Evolutionary conservation across 2,329 filamentous ascomycete species (phyloP).

Genomic region (Diaporthe sp.): DNA sequence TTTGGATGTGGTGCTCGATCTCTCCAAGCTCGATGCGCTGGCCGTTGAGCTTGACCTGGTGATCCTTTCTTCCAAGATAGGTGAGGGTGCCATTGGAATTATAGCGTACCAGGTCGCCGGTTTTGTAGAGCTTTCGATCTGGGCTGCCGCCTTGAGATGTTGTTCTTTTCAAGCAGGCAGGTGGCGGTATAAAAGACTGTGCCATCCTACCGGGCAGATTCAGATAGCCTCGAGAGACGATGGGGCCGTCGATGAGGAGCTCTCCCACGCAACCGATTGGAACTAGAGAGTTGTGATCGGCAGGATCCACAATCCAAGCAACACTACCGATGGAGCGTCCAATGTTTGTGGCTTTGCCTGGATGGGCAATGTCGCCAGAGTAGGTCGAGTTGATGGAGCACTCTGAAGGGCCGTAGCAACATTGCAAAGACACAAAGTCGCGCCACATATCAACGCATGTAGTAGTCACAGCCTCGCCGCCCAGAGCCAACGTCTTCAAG

Average conservation of each 20-base stretch:
- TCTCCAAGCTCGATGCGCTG: slow-evolving; percentile 58
- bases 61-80: slow-evolving; percentile 62
- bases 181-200: slow-evolving; percentile 37
- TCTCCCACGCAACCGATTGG: slow-evolving; percentile 38
- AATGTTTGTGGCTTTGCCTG: slow-evolving; percentile 34
- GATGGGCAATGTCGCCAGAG: slow-evolving; percentile 9
- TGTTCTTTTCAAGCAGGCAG: neutral
- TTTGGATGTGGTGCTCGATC: slow-evolving; percentile 33
- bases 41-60: slow-evolving; percentile 66
- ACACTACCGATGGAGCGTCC: slow-evolving; percentile 34
- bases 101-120: slow-evolving; percentile 52
- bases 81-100: slow-evolving; percentile 48
- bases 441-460: slow-evolving; percentile 34
- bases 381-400: slow-evolving; percentile 23
- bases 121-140: slow-evolving; percentile 44
- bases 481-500: slow-evolving; percentile 35
- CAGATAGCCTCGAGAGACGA: slow-evolving; percentile 57
- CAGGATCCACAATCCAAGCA: slow-evolving; percentile 43
- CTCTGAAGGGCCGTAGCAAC: slow-evolving; percentile 38
- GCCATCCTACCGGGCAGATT: slow-evolving; percentile 49
- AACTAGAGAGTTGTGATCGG: slow-evolving; percentile 36
- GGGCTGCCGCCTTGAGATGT: neutral
- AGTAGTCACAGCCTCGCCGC: slow-evolving; percentile 37
- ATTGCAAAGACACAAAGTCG: slow-evolving; percentile 29
- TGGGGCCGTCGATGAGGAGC: slow-evolving; percentile 37